Conservation (phyloP, 202 grass and related monocot species). For the Hordeum pubiflorum region DNA sequence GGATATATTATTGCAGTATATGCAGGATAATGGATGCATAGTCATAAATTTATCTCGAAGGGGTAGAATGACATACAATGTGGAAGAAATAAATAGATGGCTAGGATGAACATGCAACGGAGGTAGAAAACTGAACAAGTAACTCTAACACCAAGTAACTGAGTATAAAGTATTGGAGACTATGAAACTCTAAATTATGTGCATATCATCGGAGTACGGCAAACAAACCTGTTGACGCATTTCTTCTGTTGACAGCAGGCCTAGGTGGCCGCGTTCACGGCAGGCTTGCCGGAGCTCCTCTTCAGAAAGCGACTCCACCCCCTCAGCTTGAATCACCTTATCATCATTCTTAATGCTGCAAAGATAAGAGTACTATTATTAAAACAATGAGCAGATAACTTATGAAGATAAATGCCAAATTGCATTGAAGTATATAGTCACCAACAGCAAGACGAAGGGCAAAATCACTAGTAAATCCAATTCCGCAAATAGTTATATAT, state of each 20-base stretch:
- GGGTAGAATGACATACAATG: not conserved
- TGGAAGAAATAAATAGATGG: not conserved
- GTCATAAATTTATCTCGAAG: not conserved
- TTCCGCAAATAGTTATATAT: not conserved
- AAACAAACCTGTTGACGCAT: constrained; percentile 81
- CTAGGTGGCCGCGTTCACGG: constrained; percentile 80
- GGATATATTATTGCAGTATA: not conserved
- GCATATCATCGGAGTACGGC: constrained; percentile 12
- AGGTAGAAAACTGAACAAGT: not conserved
- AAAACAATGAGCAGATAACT: constrained; percentile 19
- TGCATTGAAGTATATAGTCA: not conserved
- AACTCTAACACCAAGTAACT: constrained; percentile 15
- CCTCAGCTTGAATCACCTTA: constrained; percentile 92
- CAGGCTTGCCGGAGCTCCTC: constrained; percentile 94
- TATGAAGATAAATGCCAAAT: constrained; percentile 15
- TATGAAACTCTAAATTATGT: constrained; percentile 29
- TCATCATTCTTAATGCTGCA: constrained; percentile 97
- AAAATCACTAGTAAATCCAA: constrained; percentile 14
- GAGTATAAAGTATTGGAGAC: not conserved
- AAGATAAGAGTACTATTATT: constrained; percentile 22
- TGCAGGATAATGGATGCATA: not conserved
- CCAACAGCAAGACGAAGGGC: not conserved
- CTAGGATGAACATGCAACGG: not conserved
- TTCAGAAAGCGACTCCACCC: constrained; percentile 95
- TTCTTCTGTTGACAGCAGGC: constrained; percentile 79